Base-by-base conservation (phyloP, 257 asterid species). In the Sherardia arvensis region DNA sequence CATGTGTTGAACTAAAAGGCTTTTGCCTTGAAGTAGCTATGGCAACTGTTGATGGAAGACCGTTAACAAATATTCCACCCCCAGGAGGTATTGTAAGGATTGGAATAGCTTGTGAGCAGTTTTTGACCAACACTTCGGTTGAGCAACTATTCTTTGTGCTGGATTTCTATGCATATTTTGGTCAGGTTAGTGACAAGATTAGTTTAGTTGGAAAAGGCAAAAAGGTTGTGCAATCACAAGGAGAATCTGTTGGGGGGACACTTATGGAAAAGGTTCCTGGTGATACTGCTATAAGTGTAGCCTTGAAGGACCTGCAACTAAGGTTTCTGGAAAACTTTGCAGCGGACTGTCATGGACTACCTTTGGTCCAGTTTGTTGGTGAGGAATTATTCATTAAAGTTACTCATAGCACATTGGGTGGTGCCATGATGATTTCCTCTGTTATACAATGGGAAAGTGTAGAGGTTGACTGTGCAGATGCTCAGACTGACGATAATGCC, bases 1-100 rank as follows among this genome's bases (percentile, higher is more conserved):
- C 74, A 75, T 90, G 96, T 65, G 83, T 93, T 69, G 97, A 93
- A 78, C 67, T 93, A 68, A 87, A 85, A 77, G 97, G 75, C 34
- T 34, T 78, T 64, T 73, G 88, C 78, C 69, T 90, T 78, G 95
- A 93, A 74, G 79, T 85, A 71, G 97, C 97, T n/a, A 90, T 93
- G 96, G 95, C 80, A 79, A 87, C 99, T 74, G 88, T 95, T 51
- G 99, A 93, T 81, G 97, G 99, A 62, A 85, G 83, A 65, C 96
- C 97, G 63, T 74, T 93, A 79, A 81, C 83, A 69, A 71, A 56
- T 60, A 74, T 90, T 72, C 97, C 99, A 47, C 99, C 97, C 69
- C 90, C 96, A 5, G 95, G 96, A 47, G 99, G 99, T 62, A 66
- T 93, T 61, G 92, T 93, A 62, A 84, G 99, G 78, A 69, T 90